Percentiles rank a stretch among this genome's conserved stretches.
Conservation (phyloP, 2,329 filamentous ascomycete genomes). For the Microcera coccophila region DNA sequence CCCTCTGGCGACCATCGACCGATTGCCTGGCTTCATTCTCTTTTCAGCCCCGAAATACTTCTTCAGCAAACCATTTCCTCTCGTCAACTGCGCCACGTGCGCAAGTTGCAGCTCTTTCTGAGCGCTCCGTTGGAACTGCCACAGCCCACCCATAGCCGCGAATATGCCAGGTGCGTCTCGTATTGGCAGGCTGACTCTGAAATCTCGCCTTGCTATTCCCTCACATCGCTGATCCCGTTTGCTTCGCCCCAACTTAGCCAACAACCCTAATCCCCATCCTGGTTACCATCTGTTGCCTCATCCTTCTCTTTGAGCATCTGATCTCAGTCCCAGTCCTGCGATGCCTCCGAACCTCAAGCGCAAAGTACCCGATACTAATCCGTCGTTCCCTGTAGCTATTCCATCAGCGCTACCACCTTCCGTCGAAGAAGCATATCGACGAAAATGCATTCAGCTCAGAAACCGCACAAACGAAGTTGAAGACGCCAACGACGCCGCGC, state of each 20-base stretch:
- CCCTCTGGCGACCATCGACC: background rate
- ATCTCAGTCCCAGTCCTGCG: constrained; percentile 9
- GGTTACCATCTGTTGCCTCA: background rate
- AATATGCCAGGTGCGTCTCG: background rate
- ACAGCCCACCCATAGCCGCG: background rate
- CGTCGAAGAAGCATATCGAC: constrained; percentile 91
- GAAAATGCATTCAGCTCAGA: constrained; percentile 94
- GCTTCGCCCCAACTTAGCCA: too few species aligned
- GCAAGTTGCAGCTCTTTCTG: too few species aligned
- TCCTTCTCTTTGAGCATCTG: constrained; percentile 4
- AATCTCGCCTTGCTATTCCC: background rate
- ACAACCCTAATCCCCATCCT: constrained; percentile 3
- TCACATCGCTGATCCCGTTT: too few species aligned
- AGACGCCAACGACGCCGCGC: constrained; percentile 80
- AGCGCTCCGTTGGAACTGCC: too few species aligned
- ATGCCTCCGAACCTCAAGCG: constrained; percentile 35
- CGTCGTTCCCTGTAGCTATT: constrained; percentile 37
- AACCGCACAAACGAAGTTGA: constrained; percentile 89
- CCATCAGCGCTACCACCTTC: constrained; percentile 72
- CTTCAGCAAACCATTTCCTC: background rate
- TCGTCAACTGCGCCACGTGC: too few species aligned
- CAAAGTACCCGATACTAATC: constrained; percentile 36
- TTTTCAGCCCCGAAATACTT: background rate
- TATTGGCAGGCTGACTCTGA: background rate
- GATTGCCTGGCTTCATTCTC: too few species aligned